phyloP scores from a whole-genome alignment of 345 rosid genomes.

The Lepidium aucheri region DNA sequence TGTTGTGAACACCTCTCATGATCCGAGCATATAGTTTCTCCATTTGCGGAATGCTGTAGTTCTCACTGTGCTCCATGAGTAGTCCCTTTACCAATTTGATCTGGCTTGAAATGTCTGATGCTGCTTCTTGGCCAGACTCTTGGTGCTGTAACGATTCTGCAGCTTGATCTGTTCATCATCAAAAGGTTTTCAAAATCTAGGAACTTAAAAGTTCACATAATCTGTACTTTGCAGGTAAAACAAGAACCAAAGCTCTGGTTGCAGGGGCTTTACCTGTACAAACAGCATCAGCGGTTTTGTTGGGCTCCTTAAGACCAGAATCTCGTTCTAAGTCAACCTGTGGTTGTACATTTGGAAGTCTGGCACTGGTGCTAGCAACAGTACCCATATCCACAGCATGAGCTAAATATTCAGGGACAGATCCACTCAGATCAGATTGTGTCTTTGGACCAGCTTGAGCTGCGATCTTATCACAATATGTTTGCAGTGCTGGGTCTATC shows the following conservation, averaged over 20 bases:
- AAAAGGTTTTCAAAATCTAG: too few relatives aligned
- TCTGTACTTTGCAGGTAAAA: background rate
- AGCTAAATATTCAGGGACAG: constrained; percentile 41
- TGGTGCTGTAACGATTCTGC: too few relatives aligned
- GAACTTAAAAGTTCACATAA: too few relatives aligned
- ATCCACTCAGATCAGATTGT: constrained; percentile 41
- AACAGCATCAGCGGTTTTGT: constrained; percentile 48
- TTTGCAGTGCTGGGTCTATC: too few relatives aligned
- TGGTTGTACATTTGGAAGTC: constrained; percentile 90
- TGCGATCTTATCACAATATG: too few relatives aligned
- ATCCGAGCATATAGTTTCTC: constrained; percentile 74
- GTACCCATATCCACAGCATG: constrained; percentile 81
- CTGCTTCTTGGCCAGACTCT: constrained; percentile 37
- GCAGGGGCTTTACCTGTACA: constrained; percentile 43
- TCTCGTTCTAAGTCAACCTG: constrained; percentile 69
- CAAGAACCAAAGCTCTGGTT: background rate
- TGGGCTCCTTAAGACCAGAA: constrained; percentile 65
- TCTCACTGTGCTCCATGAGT: constrained; percentile 48
- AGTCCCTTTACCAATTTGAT: constrained; percentile 39
- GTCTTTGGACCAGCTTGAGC: too few relatives aligned
- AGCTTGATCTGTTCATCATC: too few relatives aligned
- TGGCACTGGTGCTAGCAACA: constrained; percentile 81
- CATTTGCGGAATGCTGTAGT: constrained; percentile 68
- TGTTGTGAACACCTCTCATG: constrained; percentile 65
- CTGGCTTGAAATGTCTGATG: constrained; percentile 34